phyloP scores from a whole-genome alignment of 306 rosid species.

The Rosa persica region DNA sequence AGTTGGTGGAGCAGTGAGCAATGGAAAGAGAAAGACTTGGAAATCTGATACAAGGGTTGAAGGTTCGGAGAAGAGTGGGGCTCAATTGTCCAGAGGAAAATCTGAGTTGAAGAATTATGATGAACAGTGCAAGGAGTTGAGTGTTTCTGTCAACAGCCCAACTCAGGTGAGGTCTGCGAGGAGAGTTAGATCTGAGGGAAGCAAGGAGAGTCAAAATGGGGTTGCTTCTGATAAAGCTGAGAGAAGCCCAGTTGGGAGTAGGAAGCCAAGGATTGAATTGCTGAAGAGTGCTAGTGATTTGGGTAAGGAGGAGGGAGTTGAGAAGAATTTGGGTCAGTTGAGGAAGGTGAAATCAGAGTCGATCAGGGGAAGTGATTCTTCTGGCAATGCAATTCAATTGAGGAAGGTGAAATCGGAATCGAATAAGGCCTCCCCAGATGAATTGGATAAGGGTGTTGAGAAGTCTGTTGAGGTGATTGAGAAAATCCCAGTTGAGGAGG shows the following conservation, averaged over 20 bases:
- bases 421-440: constrained; percentile 25
- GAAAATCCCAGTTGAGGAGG: constrained; percentile 40
- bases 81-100: constrained; percentile 41
- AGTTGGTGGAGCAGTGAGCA: constrained; percentile 26
- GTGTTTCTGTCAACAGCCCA: constrained; percentile 42
- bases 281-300: constrained; percentile 21
- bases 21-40: constrained; percentile 72
- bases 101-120: constrained; percentile 36
- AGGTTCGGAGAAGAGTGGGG: constrained; percentile 16
- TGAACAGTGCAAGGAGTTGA: constrained; percentile 40
- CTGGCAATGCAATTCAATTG: constrained; percentile 30
- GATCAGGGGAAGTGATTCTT: constrained; percentile 22
- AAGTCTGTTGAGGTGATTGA: constrained; percentile 36
- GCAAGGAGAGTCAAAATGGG: constrained; percentile 29
- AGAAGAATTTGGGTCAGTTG: constrained; percentile 31
- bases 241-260: constrained; percentile 33
- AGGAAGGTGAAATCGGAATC: constrained; percentile 43
- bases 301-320: constrained; percentile 30
- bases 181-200: constrained; percentile 48
- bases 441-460: constrained; percentile 27
- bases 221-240: constrained; percentile 22
- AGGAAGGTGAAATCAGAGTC: constrained; percentile 60
- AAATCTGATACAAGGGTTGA: constrained; percentile 42
- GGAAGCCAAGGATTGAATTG: constrained; percentile 48
- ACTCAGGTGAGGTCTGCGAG: constrained; percentile 24